Conservation (phyloP, 768 basidiomycete species). For the Boletus pseudopeckii region DNA sequence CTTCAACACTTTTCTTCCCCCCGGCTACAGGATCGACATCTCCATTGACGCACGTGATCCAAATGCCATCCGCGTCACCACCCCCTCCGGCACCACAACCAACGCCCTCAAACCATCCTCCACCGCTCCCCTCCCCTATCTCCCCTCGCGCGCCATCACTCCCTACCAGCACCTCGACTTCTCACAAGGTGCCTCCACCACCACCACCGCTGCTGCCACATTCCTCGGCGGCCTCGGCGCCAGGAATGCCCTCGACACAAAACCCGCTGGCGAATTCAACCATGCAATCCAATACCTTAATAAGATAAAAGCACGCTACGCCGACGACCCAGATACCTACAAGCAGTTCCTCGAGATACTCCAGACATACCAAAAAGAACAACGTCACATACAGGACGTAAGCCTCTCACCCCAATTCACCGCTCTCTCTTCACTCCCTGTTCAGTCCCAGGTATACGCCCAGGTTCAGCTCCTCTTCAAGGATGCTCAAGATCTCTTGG, state of each 20-base stretch:
- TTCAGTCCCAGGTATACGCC: slow-evolving; percentile 68
- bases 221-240: slow-evolving; percentile 59
- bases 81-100: slow-evolving; percentile 68
- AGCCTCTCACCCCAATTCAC: slow-evolving; percentile 25
- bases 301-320: slow-evolving; percentile 93
- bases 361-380: slow-evolving; percentile 85
- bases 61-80: slow-evolving; percentile 77
- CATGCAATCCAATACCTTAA: slow-evolving; percentile 97
- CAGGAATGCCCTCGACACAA: slow-evolving; percentile 48
- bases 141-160: slow-evolving; percentile 51
- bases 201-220: slow-evolving; percentile 57
- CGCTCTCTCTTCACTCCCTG: slow-evolving; percentile 4
- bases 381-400: slow-evolving; percentile 68
- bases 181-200: slow-evolving; percentile 46
- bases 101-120: slow-evolving; percentile 33
- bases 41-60: slow-evolving; percentile 67
- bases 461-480: slow-evolving; percentile 82
- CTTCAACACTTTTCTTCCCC: slow-evolving; percentile 95
- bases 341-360: slow-evolving; percentile 87
- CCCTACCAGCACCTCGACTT: slow-evolving; percentile 40
- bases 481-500: slow-evolving; percentile 73
- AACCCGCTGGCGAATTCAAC: slow-evolving; percentile 71
- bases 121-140: slow-evolving; percentile 14
- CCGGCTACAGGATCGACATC: slow-evolving; percentile 91
- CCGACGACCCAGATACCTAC: slow-evolving; percentile 87